A percentile compares a stretch with the other conserved stretches of the same genome.
Conservation (phyloP, 257 asterid species). For the Ophiorrhiza pumila region DNA sequence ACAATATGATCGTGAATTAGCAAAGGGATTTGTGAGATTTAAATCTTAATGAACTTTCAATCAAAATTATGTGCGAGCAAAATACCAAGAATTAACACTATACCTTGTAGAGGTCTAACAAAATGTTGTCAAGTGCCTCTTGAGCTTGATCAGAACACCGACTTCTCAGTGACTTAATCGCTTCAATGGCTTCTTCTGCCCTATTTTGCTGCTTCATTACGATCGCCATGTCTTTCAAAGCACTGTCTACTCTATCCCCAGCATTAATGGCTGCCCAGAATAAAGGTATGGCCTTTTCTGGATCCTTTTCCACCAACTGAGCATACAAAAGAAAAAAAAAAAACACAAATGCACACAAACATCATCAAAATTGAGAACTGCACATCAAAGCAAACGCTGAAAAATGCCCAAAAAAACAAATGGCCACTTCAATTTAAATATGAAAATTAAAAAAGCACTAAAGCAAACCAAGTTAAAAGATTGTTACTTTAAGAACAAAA, state of each 20-base stretch:
- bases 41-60: neutral
- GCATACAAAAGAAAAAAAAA: neutral
- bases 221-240: conserved; percentile 96
- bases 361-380: neutral
- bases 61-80: neutral
- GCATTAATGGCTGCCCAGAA: conserved; percentile 98
- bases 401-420: neutral
- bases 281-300: conserved; percentile 86
- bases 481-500: neutral
- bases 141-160: conserved; percentile 97
- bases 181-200: conserved; percentile 96
- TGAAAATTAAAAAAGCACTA: neutral
- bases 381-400: neutral
- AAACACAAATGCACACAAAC: neutral
- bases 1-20: neutral
- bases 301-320: conserved; percentile 94
- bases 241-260: conserved; percentile 98
- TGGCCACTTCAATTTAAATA: neutral
- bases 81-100: neutral
- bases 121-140: conserved; percentile 89
- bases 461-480: neutral
- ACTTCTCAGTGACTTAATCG: conserved; percentile 72
- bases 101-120: conserved; percentile 90
- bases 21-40: neutral
- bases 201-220: conserved; percentile 98